A percentile compares a stretch with the other conserved stretches of the same genome.
These are phyloP conservation scores for Saturnispora kantuleensis DNA, from an alignment of 805 yeast genomes.

Conservation along the genomic window DNA sequence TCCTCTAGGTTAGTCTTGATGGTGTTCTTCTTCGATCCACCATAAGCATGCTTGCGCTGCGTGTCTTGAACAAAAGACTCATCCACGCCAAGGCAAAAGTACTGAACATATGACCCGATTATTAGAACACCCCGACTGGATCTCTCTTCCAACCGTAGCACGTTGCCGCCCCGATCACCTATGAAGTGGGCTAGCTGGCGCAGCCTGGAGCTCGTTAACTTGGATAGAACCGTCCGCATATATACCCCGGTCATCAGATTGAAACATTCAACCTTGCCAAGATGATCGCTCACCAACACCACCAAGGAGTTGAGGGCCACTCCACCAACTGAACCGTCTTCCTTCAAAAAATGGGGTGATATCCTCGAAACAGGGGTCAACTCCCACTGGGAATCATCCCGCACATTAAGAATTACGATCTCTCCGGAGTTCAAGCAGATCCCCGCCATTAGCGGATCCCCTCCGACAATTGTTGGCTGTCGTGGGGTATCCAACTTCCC, in stretches of 20 bases:
- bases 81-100: slow-evolving; percentile 37
- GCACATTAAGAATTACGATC: slow-evolving; percentile 34
- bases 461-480: slow-evolving; percentile 20
- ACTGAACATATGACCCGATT: slow-evolving; percentile 34
- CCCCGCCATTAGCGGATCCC: slow-evolving; percentile 23
- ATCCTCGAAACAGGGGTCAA: slow-evolving; percentile 16
- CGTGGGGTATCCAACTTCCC: slow-evolving; percentile 10
- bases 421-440: slow-evolving; percentile 31
- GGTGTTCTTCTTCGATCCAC: slow-evolving; percentile 15
- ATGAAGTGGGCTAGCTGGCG: slow-evolving; percentile 19
- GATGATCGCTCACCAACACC: slow-evolving; percentile 31
- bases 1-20: slow-evolving; percentile 27
- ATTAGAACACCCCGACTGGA: slow-evolving; percentile 29
- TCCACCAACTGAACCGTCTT: slow-evolving; percentile 20
- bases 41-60: slow-evolving; percentile 11
- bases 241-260: slow-evolving; percentile 34
- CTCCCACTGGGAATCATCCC: slow-evolving; percentile 20
- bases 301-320: slow-evolving; percentile 23
- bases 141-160: slow-evolving; percentile 22
- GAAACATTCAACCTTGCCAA: slow-evolving; percentile 34
- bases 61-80: slow-evolving; percentile 12
- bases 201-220: slow-evolving; percentile 14
- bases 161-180: slow-evolving; percentile 16
- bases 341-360: slow-evolving; percentile 16
- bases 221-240: slow-evolving; percentile 24